Evolutionary conservation across 305 asterid genomes (phyloP), one percentile per base, ranked within the genome.

Genomic region (Fraxinus angustifolia): DNA sequence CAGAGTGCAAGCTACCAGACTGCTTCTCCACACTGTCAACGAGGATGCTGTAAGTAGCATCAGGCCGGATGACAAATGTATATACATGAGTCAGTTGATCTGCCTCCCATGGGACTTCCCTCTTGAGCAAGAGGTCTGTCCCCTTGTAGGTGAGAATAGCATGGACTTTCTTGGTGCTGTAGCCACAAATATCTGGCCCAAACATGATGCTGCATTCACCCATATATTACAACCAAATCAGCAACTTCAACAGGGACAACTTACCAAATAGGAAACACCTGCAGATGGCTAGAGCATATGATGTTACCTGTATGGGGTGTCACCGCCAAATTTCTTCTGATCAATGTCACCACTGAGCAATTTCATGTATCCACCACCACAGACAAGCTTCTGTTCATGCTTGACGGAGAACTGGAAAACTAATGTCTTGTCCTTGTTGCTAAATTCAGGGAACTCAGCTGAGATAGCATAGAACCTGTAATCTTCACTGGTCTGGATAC

Each of bases 351-450:
- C 97, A 76, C 97, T 91, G 35, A 96, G 91, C 84, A 96, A 85
- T 86, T 94, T 96, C 98, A 96, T 92, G 91, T 96, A 96, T 70
- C 99, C 99, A 85, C 99, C 99, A 82, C 98, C 99, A 86, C 99
- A 96, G 90, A 94, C 99, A 80, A 96, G 97, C 90, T 96, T 96
- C 84, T 96, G 99, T 81, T 96, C 99, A 79, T 94, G 98, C 93
- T 96, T 96, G 82, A 96, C 97, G 14, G 97, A 88, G 79, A 93
- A 94, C 79, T 96, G 99, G 81, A 96, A 96, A 45, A 96, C 97
- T 50, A 96, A 80, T 83, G 96, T 93, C 75, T 91, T 92, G 3
- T 90, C 99, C 89, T 94, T 94, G 89, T 94, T 96, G 89, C 95
- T 96, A 78, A 96, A 89, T 88, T 96, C 98, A 78, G 98, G 98